Evolutionary conservation across 306 rosid species (phyloP).

Genomic region (Canavalia ensiformis): DNA sequence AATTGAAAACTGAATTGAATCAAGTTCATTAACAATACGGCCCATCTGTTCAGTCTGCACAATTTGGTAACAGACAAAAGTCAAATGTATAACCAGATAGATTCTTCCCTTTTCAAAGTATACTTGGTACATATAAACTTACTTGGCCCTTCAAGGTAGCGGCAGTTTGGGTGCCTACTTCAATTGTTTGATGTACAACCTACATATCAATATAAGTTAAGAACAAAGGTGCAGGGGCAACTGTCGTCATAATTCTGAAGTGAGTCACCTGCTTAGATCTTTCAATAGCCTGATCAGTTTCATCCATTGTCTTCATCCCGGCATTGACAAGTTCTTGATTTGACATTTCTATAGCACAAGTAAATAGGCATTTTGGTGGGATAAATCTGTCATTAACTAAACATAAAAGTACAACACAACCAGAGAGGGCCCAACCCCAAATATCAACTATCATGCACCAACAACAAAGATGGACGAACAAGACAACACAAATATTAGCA

Average conservation of each 20-base stretch:
- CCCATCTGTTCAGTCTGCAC: conserved; percentile 99
- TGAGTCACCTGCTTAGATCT: conserved; percentile 80
- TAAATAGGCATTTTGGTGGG: conserved; percentile 36
- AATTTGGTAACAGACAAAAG: conserved; percentile 36
- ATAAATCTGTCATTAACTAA: not conserved
- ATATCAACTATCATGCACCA: not conserved
- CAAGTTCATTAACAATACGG: conserved; percentile 95
- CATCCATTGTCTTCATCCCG: conserved; percentile 90
- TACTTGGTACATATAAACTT: conserved; percentile 51
- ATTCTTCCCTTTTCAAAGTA: conserved; percentile 28
- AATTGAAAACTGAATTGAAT: conserved; percentile 96
- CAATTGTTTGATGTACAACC: conserved; percentile 95
- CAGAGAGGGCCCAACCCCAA: not conserved
- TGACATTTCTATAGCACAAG: conserved; percentile 81
- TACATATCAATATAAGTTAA: conserved; percentile 49
- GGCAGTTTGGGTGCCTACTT: conserved; percentile 98
- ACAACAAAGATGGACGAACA: not conserved
- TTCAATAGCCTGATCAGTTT: conserved; percentile 96
- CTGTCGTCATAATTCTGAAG: conserved; percentile 24
- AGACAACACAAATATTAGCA: conserved; percentile 3
- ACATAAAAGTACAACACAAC: not conserved
- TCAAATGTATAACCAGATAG: conserved; percentile 38
- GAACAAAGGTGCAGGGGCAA: conserved; percentile 39
- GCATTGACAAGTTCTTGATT: conserved; percentile 91
- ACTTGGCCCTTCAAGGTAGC: conserved; percentile 92